A percentile compares a stretch with the other conserved stretches of the same genome.
Evolutionary conservation across 345 rosid species (phyloP).

Genomic region (Lumnitzera racemosa): DNA sequence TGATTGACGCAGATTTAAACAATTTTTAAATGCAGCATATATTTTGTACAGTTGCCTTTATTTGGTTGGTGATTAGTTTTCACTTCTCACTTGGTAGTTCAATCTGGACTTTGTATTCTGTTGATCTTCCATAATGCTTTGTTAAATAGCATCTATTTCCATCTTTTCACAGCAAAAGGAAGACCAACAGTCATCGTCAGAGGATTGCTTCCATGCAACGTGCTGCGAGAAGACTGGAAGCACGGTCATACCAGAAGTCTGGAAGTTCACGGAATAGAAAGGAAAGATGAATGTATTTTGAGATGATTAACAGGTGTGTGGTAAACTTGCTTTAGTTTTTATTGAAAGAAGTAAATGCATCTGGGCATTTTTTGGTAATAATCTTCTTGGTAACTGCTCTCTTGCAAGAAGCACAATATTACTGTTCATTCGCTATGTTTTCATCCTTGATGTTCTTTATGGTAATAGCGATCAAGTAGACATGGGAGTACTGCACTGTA

Average conservation of each 20-base stretch:
- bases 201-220: conserved; percentile 52
- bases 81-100: background rate
- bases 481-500: no score
- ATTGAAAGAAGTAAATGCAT: no score
- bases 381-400: no score
- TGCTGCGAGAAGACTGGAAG: conserved; percentile 52
- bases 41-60: background rate
- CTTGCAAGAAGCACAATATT: no score
- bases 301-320: conserved; percentile 2
- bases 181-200: conserved; percentile 40
- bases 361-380: no score
- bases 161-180: conserved; percentile 42
- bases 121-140: background rate
- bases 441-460: no score
- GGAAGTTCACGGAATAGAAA: conserved; percentile 27
- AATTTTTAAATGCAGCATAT: no score
- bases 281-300: conserved; percentile 22
- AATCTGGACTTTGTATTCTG: background rate
- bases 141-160: background rate
- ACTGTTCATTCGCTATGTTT: no score
- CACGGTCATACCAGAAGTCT: conserved; percentile 26
- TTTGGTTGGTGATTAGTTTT: background rate
- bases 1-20: no score
- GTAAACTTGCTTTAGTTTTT: background rate
- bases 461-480: no score